These are phyloP conservation scores for Meira nashicola DNA, from an alignment of 1,284 basidiomycete genomes.

Conservation along the genomic window DNA sequence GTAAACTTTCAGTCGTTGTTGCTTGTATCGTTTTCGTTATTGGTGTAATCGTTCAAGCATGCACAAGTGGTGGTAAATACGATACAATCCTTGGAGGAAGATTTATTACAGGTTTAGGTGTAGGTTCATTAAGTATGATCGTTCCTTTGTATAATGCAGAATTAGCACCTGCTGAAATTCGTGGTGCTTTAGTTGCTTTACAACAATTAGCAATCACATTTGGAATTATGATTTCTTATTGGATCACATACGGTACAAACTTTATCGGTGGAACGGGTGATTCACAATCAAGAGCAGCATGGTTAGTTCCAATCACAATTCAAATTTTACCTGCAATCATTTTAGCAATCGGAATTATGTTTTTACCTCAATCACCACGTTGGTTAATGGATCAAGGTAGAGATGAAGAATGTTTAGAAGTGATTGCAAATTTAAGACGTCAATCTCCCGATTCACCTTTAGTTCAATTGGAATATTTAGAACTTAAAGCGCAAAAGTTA, in stretches of 20 bases:
- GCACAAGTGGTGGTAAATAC: slow-evolving; percentile 60
- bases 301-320: slow-evolving; percentile 70
- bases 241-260: slow-evolving; percentile 71
- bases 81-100: slow-evolving; percentile 64
- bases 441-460: slow-evolving; percentile 62
- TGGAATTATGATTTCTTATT: slow-evolving; percentile 64
- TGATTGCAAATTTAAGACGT: slow-evolving; percentile 63
- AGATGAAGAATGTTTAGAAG: slow-evolving; percentile 67
- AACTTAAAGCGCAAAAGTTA: slow-evolving; percentile 66
- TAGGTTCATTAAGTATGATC: slow-evolving; percentile 72
- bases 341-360: slow-evolving; percentile 60
- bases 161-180: slow-evolving; percentile 71
- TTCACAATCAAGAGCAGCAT: slow-evolving; percentile 65
- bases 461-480: slow-evolving; percentile 74
- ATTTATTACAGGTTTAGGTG: slow-evolving; percentile 70
- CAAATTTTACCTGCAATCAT: slow-evolving; percentile 70
- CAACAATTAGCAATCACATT: slow-evolving; percentile 73
- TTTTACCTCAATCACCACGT: slow-evolving; percentile 70
- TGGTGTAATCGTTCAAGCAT: slow-evolving; percentile 65
- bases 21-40: slow-evolving; percentile 68
- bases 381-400: slow-evolving; percentile 68
- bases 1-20: slow-evolving; percentile 63
- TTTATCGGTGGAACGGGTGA: slow-evolving; percentile 56
- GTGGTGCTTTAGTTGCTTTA: slow-evolving; percentile 72
- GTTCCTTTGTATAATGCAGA: slow-evolving; percentile 71